These are phyloP conservation scores for Talaromyces sp. DNA, from an alignment of 2,329 filamentous ascomycete species.

Conservation along the genomic window DNA sequence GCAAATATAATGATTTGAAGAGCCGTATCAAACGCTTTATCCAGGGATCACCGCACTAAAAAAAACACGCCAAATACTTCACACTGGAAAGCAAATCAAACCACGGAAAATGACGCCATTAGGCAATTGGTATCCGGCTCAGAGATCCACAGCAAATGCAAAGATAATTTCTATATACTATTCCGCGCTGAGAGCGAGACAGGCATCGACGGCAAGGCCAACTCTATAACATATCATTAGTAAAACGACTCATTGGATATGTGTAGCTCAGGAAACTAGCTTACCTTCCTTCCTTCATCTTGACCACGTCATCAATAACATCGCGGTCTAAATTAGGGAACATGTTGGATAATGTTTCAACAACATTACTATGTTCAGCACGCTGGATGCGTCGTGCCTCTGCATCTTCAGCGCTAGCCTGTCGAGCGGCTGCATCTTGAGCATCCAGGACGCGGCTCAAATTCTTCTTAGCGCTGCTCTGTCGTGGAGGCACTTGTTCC, in stretches of 20 bases:
- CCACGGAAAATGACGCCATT: background rate
- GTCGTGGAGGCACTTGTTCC: constrained; percentile 20
- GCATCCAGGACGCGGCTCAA: constrained; percentile 60
- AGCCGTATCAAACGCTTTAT: background rate
- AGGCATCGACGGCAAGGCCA: constrained; percentile 82
- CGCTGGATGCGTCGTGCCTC: constrained; percentile 81
- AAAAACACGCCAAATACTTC: background rate
- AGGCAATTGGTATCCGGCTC: background rate
- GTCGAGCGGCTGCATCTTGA: constrained; percentile 84
- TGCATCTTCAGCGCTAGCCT: constrained; percentile 86
- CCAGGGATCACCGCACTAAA: background rate
- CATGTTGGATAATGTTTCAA: constrained; percentile 94
- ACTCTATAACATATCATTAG: constrained; percentile 58
- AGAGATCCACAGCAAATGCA: background rate
- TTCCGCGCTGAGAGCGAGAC: constrained; percentile 67
- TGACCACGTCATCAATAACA: constrained; percentile 93
- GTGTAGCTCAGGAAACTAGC: constrained; percentile 31
- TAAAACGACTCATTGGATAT: background rate
- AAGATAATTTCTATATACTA: constrained; percentile 26
- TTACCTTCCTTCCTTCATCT: constrained; percentile 90
- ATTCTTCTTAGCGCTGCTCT: constrained; percentile 28
- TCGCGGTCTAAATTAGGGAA: constrained; percentile 94
- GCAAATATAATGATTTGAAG: background rate
- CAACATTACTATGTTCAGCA: constrained; percentile 85
- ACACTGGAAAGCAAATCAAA: background rate